A percentile compares a stretch with the other conserved stretches of the same genome.
These are phyloP conservation scores for Nidula niveotomentosa DNA, from an alignment of 1,284 basidiomycete species.

Conservation along the genomic window DNA sequence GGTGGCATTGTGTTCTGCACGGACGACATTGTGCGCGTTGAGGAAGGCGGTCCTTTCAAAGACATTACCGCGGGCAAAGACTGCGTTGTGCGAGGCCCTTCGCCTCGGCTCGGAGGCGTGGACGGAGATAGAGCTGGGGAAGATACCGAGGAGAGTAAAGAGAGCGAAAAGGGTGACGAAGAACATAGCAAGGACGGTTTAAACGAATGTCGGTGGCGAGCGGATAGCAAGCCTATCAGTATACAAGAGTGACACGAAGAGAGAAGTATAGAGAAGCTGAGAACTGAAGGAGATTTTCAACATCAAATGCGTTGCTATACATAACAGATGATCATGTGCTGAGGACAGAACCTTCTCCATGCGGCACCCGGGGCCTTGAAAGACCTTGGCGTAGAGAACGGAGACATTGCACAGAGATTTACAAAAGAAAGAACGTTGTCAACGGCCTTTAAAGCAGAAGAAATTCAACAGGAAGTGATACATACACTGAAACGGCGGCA, in stretches of 20 bases:
- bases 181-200: conserved; percentile 15
- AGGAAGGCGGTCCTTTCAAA: conserved; percentile 35
- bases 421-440: no score
- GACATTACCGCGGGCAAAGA: neutral
- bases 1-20: conserved; percentile 37
- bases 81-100: conserved; percentile 5
- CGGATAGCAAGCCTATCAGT: conserved; percentile 15
- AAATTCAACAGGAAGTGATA: no score
- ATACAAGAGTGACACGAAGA: neutral
- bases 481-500: no score
- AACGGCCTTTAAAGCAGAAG: no score
- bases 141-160: conserved; percentile 15
- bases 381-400: no score
- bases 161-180: conserved; percentile 19
- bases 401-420: no score
- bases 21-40: conserved; percentile 44
- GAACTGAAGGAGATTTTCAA: neutral
- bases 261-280: neutral
- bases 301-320: neutral
- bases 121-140: conserved; percentile 5
- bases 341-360: no score
- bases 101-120: neutral
- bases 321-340: neutral
- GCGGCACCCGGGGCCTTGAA: no score
- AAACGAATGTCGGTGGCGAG: conserved; percentile 30